phyloP scores from a whole-genome alignment of 345 rosid genomes.

The Alliaria petiolata region DNA sequence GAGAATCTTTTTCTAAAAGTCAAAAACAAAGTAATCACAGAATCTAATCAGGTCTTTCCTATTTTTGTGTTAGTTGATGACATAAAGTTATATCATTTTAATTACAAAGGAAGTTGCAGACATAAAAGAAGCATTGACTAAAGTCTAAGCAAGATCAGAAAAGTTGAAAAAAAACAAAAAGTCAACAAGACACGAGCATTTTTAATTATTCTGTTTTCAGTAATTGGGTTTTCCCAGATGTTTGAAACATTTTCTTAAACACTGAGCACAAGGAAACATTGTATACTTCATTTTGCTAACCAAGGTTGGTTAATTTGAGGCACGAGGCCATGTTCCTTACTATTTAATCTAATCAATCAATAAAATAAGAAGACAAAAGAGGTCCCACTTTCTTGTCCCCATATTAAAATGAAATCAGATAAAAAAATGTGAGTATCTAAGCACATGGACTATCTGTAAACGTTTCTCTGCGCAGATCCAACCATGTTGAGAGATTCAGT shows the following conservation, averaged over 20 bases:
- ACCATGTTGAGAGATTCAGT: constrained; percentile 1
- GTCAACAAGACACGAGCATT: constrained; percentile 3
- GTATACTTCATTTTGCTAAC: not conserved
- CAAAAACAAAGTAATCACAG: not conserved
- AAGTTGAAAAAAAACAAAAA: not conserved
- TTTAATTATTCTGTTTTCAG: not conserved
- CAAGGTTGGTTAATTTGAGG: constrained; percentile 1
- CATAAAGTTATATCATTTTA: not conserved
- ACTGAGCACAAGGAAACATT: constrained; percentile 19
- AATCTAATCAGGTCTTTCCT: not conserved
- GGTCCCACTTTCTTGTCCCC: not conserved
- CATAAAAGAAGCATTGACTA: constrained; percentile 9
- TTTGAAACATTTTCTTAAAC: constrained; percentile 3
- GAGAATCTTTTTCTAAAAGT: not conserved
- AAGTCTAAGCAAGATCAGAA: constrained; percentile 1
- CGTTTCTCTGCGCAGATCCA: constrained; percentile 5
- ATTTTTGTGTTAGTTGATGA: not conserved
- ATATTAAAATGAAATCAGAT: not conserved
- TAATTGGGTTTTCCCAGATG: not conserved
- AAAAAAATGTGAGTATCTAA: not conserved
- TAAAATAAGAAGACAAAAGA: not conserved
- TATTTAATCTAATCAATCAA: not conserved
- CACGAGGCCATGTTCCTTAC: not conserved
- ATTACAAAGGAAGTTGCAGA: constrained; percentile 4
- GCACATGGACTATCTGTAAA: constrained; percentile 21